Conservation (phyloP, 208 protist genomes). For the Leishmania amazonensis region DNA sequence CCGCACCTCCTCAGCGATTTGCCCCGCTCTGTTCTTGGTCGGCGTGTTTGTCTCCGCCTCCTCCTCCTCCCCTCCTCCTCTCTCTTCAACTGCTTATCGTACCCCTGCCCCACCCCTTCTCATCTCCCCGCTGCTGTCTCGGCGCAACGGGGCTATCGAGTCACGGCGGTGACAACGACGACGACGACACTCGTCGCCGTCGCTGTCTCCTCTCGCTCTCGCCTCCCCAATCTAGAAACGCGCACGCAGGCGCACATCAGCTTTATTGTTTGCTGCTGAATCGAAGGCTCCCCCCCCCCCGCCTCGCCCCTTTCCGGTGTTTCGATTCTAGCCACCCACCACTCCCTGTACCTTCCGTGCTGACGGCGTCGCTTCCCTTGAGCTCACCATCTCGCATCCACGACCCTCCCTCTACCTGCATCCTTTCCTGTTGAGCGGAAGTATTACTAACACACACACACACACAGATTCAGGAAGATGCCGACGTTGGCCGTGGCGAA, state of each 20-base stretch:
- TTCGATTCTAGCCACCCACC: no score
- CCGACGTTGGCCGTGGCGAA: conserved; percentile 84
- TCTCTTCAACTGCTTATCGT: neutral
- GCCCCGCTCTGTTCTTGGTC: neutral
- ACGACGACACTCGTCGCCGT: neutral
- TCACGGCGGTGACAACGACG: neutral
- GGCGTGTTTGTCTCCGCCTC: neutral
- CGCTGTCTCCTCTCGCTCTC: neutral
- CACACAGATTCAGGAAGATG: conserved; percentile 44
- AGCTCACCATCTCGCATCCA: neutral
- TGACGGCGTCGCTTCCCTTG: no score
- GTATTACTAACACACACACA: conserved; percentile 13
- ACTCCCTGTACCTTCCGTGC: no score
- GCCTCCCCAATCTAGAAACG: neutral
- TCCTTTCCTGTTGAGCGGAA: neutral
- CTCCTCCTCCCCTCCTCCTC: neutral
- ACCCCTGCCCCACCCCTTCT: neutral
- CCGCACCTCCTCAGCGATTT: neutral
- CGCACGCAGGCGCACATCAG: neutral
- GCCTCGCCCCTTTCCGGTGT: neutral
- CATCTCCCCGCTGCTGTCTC: neutral
- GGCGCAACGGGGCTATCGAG: neutral
- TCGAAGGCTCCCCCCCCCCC: no score
- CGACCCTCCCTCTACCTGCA: neutral
- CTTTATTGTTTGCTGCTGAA: neutral